Evolutionary conservation across 805 yeast genomes (phyloP).

Genomic region (Kodamaea kaohsiungensis): DNA sequence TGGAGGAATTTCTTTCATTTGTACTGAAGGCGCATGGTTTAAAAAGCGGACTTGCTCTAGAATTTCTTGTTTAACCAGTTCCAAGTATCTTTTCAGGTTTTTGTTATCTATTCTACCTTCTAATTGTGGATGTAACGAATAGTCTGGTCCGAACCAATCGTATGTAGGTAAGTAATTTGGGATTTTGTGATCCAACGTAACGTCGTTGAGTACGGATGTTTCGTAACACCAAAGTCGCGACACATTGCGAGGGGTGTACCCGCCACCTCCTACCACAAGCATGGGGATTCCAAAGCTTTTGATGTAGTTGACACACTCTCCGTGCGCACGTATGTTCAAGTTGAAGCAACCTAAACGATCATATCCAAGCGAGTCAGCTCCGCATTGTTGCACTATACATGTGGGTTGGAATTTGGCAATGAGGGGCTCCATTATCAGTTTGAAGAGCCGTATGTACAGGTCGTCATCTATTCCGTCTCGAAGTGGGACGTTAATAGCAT

Average conservation of each 20-base stretch:
- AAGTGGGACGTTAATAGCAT: conserved; percentile 87
- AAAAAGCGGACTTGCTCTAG: conserved; percentile 79
- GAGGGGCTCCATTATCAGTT: conserved; percentile 86
- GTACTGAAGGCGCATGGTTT: conserved; percentile 93
- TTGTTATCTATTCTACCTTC: conserved; percentile 71
- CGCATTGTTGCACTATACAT: conserved; percentile 93
- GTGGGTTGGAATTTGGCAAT: conserved; percentile 91
- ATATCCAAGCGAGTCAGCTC: conserved; percentile 93
- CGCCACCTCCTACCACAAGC: conserved; percentile 95
- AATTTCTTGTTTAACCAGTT: conserved; percentile 70
- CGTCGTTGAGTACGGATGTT: conserved; percentile 76
- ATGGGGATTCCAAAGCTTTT: conserved; percentile 89
- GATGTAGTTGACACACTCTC: conserved; percentile 89
- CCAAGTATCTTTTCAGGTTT: conserved; percentile 79
- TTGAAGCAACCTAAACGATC: conserved; percentile 95
- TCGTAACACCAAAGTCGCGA: conserved; percentile 95
- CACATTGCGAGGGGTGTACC: conserved; percentile 95
- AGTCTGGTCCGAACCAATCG: conserved; percentile 88
- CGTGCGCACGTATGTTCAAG: conserved; percentile 88
- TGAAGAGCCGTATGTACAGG: conserved; percentile 70
- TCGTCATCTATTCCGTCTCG: conserved; percentile 96
- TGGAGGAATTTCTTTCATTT: conserved; percentile 90
- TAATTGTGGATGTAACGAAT: conserved; percentile 74
- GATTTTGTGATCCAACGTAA: conserved; percentile 41
- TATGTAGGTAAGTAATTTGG: conserved; percentile 77